These are phyloP conservation scores for Bretschneidera sinensis DNA, from an alignment of 345 rosid genomes.

Conservation along the genomic window DNA sequence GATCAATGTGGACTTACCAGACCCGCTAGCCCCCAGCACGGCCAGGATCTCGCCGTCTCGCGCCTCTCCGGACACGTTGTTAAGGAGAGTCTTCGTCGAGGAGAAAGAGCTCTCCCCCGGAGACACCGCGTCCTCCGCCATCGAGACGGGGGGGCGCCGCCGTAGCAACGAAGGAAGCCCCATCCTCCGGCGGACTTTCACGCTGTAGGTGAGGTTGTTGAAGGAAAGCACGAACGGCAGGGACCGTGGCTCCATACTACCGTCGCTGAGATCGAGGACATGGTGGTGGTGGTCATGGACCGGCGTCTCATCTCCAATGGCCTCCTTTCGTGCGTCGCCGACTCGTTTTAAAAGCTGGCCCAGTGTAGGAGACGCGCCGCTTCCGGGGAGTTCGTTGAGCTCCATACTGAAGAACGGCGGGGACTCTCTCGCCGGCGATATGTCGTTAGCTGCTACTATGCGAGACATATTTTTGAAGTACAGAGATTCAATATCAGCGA, in stretches of 20 bases:
- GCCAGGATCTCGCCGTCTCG: constrained; percentile 87
- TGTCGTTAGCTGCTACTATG: constrained; percentile 29
- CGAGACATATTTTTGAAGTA: constrained; percentile 48
- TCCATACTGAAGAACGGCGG: constrained; percentile 41
- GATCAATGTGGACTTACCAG: constrained; percentile 81
- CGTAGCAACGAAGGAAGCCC: constrained; percentile 27
- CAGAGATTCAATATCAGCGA: not conserved
- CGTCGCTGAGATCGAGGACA: constrained; percentile 28
- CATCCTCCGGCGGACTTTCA: constrained; percentile 51
- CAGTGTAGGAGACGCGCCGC: constrained; percentile 51
- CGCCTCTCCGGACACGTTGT: constrained; percentile 79
- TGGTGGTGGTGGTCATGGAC: constrained; percentile 46
- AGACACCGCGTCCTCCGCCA: constrained; percentile 35
- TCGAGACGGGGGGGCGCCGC: no score
- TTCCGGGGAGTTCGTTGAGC: constrained; percentile 30
- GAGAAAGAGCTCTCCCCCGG: constrained; percentile 33
- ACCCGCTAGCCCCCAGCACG: constrained; percentile 91
- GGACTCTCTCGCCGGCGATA: constrained; percentile 12
- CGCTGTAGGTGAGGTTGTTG: constrained; percentile 70
- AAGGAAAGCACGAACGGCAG: constrained; percentile 70
- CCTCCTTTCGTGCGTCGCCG: constrained; percentile 57
- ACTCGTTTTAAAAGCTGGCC: constrained; percentile 76
- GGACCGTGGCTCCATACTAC: constrained; percentile 29
- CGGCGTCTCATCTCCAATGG: constrained; percentile 75
- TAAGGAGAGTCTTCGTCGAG: constrained; percentile 59